These are phyloP conservation scores for Berberis thunbergii DNA, from an alignment of 164 flowering plant genomes.

Conservation along the genomic window DNA sequence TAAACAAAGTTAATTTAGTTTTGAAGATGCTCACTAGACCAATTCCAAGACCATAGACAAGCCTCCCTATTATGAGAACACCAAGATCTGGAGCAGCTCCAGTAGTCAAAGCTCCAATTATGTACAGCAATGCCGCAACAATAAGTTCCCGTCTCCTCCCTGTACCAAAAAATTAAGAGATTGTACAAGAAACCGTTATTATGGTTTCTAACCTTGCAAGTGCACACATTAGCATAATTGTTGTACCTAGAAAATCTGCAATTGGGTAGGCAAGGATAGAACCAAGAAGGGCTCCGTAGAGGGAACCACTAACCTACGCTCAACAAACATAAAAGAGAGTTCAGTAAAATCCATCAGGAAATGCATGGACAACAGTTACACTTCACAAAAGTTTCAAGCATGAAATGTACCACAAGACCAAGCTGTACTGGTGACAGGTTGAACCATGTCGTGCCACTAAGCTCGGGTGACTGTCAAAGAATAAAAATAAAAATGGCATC, in stretches of 20 bases:
- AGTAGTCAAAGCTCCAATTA: slow-evolving; percentile 53
- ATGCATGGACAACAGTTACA: too few species aligned
- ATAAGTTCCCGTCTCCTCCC: slow-evolving; percentile 88
- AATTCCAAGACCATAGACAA: slow-evolving; percentile 85
- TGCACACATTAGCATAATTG: slow-evolving; percentile 1
- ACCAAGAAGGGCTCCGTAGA: slow-evolving; percentile 94
- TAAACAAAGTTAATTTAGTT: not conserved
- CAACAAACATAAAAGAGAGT: not conserved
- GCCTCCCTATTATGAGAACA: slow-evolving; percentile 65
- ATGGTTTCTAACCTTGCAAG: not conserved
- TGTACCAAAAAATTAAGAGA: slow-evolving; percentile 14
- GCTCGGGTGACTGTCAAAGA: slow-evolving; percentile 62
- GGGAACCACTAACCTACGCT: slow-evolving; percentile 85
- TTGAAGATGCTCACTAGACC: slow-evolving; percentile 62
- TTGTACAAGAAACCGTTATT: not conserved
- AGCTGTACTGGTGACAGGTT: slow-evolving; percentile 77
- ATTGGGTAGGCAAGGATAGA: slow-evolving; percentile 71
- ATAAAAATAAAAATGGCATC: not conserved
- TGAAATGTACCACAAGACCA: slow-evolving; percentile 80
- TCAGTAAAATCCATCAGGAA: not conserved
- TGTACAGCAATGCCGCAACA: slow-evolving; percentile 53
- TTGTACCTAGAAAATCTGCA: slow-evolving; percentile 88
- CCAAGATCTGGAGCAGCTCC: slow-evolving; percentile 62
- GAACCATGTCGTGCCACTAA: slow-evolving; percentile 93
- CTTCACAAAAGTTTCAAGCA: not conserved